Conservation (phyloP, 2,329 filamentous ascomycete genomes). For the Scedosporium aurantiacum region DNA sequence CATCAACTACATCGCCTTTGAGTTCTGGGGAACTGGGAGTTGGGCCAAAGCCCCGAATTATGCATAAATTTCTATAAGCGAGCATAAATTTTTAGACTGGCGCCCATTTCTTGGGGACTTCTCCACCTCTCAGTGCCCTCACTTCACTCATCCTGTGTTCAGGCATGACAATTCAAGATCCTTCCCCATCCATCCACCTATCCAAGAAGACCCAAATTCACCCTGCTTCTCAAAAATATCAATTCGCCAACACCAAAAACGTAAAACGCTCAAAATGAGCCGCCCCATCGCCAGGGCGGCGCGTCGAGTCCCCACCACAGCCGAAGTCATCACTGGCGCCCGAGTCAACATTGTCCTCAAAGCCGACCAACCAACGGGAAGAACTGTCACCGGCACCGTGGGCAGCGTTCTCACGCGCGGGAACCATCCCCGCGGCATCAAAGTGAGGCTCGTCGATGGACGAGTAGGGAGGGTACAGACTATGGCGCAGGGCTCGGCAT, state of each 20-base stretch:
- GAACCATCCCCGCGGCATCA: conserved; percentile 69
- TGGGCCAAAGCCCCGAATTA: too few relatives aligned
- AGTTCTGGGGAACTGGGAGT: too few relatives aligned
- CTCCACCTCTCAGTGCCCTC: too few relatives aligned
- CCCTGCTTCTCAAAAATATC: too few relatives aligned
- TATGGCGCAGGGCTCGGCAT: conserved; percentile 25
- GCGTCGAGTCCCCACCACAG: conserved; percentile 29
- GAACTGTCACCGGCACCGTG: conserved; percentile 56
- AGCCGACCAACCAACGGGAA: conserved; percentile 62
- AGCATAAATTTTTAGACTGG: too few relatives aligned
- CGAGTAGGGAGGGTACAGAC: conserved; percentile 64
- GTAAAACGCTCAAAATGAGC: background rate
- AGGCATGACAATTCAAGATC: too few relatives aligned
- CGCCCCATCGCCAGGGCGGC: background rate
- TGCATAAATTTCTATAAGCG: too few relatives aligned
- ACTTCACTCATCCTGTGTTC: too few relatives aligned
- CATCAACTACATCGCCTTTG: too few relatives aligned
- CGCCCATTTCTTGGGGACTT: too few relatives aligned
- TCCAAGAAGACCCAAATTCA: too few relatives aligned
- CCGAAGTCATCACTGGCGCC: conserved; percentile 48
- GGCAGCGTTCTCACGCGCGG: conserved; percentile 59
- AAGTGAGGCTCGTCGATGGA: conserved; percentile 62
- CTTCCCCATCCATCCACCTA: too few relatives aligned
- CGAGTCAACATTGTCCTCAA: conserved; percentile 65
- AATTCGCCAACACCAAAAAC: background rate